A percentile compares a stretch with the other conserved stretches of the same genome.
These are phyloP conservation scores for Nepenthes alata DNA, from an alignment of 179 eudicot genomes.

Conservation along the genomic window DNA sequence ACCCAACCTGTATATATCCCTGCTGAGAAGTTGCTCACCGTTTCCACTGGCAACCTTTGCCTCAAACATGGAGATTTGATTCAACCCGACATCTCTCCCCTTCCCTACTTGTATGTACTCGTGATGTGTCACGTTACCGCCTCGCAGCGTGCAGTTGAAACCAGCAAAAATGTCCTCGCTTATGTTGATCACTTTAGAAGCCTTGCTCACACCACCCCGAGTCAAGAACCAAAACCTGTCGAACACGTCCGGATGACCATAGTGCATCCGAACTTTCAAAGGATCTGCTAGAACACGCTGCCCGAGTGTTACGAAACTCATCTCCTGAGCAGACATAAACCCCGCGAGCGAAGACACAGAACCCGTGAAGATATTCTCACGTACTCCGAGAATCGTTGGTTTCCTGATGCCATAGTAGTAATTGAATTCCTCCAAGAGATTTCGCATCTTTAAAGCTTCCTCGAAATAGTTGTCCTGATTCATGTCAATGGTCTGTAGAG, in stretches of 20 bases:
- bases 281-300: slow-evolving; percentile 95
- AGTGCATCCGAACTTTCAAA: slow-evolving; percentile 93
- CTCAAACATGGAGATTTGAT: slow-evolving; percentile 94
- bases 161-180: slow-evolving; percentile 97
- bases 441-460: slow-evolving; percentile 92
- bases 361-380: slow-evolving; percentile 86
- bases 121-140: slow-evolving; percentile 91
- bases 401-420: slow-evolving; percentile 52
- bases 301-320: slow-evolving; percentile 83
- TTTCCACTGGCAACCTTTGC: slow-evolving; percentile 96
- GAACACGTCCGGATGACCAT: slow-evolving; percentile 95
- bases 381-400: slow-evolving; percentile 85
- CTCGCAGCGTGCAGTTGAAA: slow-evolving; percentile 84
- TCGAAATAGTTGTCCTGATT: slow-evolving; percentile 85
- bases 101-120: slow-evolving; percentile 96
- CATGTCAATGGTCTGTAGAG: slow-evolving; percentile 94
- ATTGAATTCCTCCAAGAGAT: slow-evolving; percentile 80
- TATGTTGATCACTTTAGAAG: slow-evolving; percentile 80
- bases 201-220: slow-evolving; percentile 90
- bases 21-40: slow-evolving; percentile 87
- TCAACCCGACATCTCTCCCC: slow-evolving; percentile 93
- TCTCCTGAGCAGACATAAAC: slow-evolving; percentile 99
- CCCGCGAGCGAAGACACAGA: slow-evolving; percentile 95
- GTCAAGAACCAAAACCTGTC: slow-evolving; percentile 88
- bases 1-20: slow-evolving; percentile 89